phyloP scores from a whole-genome alignment of 2,329 filamentous ascomycete species.

The Didymella glomerata region DNA sequence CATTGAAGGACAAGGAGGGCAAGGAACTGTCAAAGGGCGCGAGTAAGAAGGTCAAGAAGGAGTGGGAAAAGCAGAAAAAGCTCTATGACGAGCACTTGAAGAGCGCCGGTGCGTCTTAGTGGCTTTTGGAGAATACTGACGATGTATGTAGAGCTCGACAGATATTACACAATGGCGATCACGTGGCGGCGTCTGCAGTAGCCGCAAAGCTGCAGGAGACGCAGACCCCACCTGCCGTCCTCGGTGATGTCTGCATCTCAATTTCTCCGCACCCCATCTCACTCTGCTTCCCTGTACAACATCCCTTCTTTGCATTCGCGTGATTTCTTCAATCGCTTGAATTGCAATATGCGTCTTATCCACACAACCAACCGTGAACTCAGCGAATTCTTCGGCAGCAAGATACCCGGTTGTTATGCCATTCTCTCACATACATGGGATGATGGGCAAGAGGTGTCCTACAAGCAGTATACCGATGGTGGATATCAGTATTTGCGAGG shows the following conservation, averaged over 20 bases:
- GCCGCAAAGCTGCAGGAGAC: neutral
- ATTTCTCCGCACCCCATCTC: neutral
- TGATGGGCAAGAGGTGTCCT: conserved; percentile 15
- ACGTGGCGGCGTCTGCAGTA: neutral
- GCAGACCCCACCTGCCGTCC: neutral
- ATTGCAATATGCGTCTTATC: conserved; percentile 4
- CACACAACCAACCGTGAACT: neutral
- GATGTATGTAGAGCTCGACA: neutral
- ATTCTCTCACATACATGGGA: conserved; percentile 21
- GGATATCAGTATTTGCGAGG: neutral
- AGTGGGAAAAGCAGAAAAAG: conserved; percentile 92
- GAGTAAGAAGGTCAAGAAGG: conserved; percentile 84
- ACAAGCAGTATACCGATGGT: neutral
- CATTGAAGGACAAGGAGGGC: conserved; percentile 78
- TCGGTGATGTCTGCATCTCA: neutral
- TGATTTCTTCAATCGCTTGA: neutral
- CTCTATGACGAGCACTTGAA: conserved; percentile 65
- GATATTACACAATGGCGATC: neutral
- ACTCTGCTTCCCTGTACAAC: neutral
- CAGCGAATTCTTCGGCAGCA: conserved; percentile 3
- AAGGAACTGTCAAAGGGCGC: conserved; percentile 82
- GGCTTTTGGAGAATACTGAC: neutral
- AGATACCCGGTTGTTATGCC: conserved; percentile 11
- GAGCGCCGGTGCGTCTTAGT: conserved; percentile 7
- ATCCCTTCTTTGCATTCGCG: neutral